Evolutionary conservation across 768 basidiomycete species (phyloP).

Genomic region (Suillus discolor): DNA sequence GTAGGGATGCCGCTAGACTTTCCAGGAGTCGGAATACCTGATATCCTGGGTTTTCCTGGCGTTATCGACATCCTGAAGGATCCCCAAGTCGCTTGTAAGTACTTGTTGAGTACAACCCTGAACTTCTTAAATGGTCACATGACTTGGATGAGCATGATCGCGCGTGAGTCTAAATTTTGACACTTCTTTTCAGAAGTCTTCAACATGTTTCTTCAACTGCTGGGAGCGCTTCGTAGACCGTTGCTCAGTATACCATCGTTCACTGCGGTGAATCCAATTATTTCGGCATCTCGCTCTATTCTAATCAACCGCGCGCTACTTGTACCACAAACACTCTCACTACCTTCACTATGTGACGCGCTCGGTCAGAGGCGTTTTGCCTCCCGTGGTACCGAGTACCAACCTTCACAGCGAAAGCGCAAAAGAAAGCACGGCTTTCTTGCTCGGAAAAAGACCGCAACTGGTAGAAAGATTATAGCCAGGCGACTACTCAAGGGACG

Average conservation of each 20-base stretch:
- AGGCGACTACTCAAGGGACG: conserved; percentile 77
- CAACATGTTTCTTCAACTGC: conserved; percentile 6
- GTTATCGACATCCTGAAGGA: conserved; percentile 40
- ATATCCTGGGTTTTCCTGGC: conserved; percentile 44
- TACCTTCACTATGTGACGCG: conserved; percentile 1
- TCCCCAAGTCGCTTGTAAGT: not conserved
- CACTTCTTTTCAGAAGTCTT: not conserved
- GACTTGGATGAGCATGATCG: conserved; percentile 1
- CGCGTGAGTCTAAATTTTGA: not conserved
- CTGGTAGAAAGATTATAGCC: conserved; percentile 72
- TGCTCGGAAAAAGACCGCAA: conserved; percentile 64
- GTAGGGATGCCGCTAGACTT: conserved; percentile 60
- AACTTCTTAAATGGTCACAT: conserved; percentile 4
- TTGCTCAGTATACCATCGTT: not conserved
- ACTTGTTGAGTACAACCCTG: conserved; percentile 5
- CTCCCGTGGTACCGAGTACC: conserved; percentile 87
- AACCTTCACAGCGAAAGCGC: conserved; percentile 91
- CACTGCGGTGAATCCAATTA: not conserved
- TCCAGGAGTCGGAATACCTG: conserved; percentile 51
- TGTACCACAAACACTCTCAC: conserved; percentile 11
- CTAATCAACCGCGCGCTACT: conserved; percentile 18
- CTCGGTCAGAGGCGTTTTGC: conserved; percentile 46
- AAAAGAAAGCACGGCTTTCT: conserved; percentile 95
- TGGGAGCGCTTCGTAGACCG: conserved; percentile 2
- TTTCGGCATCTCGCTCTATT: not conserved